phyloP scores from a whole-genome alignment of 2,329 filamentous ascomycete species.

The Trematosphaeria pertusa region DNA sequence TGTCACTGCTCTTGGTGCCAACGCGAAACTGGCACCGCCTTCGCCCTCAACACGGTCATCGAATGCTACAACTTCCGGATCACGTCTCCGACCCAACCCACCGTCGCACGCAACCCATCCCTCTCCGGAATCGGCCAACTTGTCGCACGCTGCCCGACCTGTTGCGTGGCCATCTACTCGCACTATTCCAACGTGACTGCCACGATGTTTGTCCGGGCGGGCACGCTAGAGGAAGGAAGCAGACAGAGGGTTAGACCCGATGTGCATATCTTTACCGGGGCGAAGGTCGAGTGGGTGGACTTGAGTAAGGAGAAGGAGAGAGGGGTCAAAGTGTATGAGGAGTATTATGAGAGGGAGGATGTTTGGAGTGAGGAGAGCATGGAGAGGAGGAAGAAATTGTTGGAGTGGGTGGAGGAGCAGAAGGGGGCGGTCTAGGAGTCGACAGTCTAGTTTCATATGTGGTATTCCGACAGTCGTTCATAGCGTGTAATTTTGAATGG shows the following conservation, averaged over 20 bases:
- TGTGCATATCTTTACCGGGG: slow-evolving; percentile 54
- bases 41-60: slow-evolving; percentile 52
- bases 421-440: background rate
- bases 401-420: slow-evolving; percentile 9
- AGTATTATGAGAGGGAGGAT: slow-evolving; percentile 18
- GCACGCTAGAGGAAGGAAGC: slow-evolving; percentile 52
- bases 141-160: slow-evolving; percentile 52
- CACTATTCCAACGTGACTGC: slow-evolving; percentile 44
- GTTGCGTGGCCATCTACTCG: slow-evolving; percentile 52
- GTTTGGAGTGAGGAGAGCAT: slow-evolving; percentile 23
- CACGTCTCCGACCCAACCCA: slow-evolving; percentile 29
- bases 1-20: slow-evolving; percentile 59
- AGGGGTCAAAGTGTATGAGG: slow-evolving; percentile 19
- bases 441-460: background rate
- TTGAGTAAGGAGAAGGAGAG: slow-evolving; percentile 48
- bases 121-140: slow-evolving; percentile 51
- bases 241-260: slow-evolving; percentile 50
- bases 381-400: slow-evolving; percentile 16
- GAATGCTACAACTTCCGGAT: slow-evolving; percentile 48
- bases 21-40: slow-evolving; percentile 52
- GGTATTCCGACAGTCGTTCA: no score
- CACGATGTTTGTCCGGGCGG: slow-evolving; percentile 51
- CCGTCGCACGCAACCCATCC: slow-evolving; percentile 46
- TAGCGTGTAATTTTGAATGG: no score
- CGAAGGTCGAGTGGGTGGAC: slow-evolving; percentile 50